Conservation (phyloP, 345 rosid species). For the Zanthoxylum bungeanum region DNA sequence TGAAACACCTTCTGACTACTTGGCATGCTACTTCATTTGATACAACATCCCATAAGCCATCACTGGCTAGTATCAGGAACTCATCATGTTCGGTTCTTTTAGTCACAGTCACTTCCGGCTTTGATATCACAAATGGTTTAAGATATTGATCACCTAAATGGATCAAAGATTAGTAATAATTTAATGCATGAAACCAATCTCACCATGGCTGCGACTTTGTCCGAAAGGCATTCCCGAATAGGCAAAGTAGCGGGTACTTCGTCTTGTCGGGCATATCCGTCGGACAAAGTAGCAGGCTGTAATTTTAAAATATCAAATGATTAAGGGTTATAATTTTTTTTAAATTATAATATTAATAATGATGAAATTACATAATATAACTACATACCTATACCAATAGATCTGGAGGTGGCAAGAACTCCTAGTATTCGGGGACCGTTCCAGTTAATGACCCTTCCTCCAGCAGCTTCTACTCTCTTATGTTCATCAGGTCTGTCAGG, state of each 20-base stretch:
- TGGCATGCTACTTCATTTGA: conserved; percentile 62
- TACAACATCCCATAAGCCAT: conserved; percentile 78
- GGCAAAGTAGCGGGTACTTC: too few species aligned
- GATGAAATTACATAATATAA: not conserved
- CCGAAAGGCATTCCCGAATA: too few species aligned
- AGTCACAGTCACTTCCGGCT: conserved; percentile 49
- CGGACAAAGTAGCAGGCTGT: too few species aligned
- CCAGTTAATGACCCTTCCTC: conserved; percentile 68
- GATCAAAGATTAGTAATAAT: not conserved
- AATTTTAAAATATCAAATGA: rapidly evolving
- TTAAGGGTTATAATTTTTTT: too few species aligned
- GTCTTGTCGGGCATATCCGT: too few species aligned
- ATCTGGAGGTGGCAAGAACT: conserved; percentile 68
- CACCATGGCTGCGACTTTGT: too few species aligned
- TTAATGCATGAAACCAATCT: too few species aligned
- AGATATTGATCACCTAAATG: conserved; percentile 55
- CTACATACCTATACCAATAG: conserved; percentile 59
- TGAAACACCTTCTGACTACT: conserved; percentile 53
- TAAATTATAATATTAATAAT: too few species aligned
- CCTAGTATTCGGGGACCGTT: conserved; percentile 56
- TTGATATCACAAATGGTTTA: conserved; percentile 50
- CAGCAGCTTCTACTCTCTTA: conserved; percentile 55
- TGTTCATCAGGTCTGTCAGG: conserved; percentile 60
- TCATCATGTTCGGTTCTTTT: conserved; percentile 44
- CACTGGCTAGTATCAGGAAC: conserved; percentile 69